phyloP scores from a whole-genome alignment of 129 eudicot species.

The Saposhnikovia divaricata region DNA sequence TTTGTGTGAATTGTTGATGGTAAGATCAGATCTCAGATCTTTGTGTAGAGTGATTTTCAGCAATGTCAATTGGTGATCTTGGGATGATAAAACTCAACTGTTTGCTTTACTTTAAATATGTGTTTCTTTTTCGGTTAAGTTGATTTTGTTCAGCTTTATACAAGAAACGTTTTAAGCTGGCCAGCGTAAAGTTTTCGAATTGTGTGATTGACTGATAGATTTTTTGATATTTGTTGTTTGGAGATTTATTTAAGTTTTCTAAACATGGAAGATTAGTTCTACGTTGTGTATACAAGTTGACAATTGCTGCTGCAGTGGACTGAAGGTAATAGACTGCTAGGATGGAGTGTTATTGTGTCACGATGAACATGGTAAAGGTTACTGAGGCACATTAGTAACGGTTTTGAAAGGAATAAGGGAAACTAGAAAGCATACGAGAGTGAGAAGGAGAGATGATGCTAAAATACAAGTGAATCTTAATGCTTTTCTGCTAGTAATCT shows the following conservation, averaged over 20 bases:
- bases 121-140: background rate
- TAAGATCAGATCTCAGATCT: constrained; percentile 12
- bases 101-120: background rate
- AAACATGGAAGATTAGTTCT: background rate
- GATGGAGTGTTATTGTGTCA: background rate
- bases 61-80: background rate
- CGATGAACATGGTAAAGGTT: background rate
- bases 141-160: background rate
- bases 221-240: background rate
- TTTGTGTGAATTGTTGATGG: background rate
- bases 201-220: background rate
- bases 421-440: background rate
- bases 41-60: background rate
- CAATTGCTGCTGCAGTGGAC: background rate
- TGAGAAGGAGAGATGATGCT: background rate
- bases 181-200: background rate
- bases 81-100: background rate
- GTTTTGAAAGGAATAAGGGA: background rate
- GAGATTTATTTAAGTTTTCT: background rate
- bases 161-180: background rate
- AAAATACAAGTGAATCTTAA: background rate
- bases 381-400: background rate
- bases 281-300: background rate
- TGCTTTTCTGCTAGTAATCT: background rate
- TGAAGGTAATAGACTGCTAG: background rate